A percentile compares a stretch with the other conserved stretches of the same genome.
These are phyloP conservation scores for Leishmania major DNA, from an alignment of 208 protist species.

Conservation along the genomic window DNA sequence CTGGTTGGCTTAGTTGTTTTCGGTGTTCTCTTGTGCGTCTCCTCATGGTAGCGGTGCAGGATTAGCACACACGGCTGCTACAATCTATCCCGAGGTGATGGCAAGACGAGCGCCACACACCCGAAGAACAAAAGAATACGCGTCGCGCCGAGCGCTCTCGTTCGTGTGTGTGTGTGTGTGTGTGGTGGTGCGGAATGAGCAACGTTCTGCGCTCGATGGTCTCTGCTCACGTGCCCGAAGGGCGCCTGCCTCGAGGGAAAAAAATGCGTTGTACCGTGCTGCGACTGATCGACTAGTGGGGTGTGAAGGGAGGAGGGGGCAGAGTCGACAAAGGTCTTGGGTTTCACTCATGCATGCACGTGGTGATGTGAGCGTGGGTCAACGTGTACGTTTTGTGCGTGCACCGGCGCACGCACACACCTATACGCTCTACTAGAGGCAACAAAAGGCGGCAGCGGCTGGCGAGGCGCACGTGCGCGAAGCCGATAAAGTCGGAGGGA, in stretches of 20 bases:
- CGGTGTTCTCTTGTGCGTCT: not conserved
- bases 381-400: not conserved
- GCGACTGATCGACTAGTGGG: not conserved
- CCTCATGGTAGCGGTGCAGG: not conserved
- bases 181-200: not conserved
- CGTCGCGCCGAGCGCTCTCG: not conserved
- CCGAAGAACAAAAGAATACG: not conserved
- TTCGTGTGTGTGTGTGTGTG: not conserved
- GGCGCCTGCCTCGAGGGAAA: not conserved
- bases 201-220: not conserved
- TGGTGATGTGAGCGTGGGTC: not conserved
- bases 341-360: not conserved
- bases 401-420: not conserved
- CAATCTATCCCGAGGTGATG: not conserved
- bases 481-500: not conserved
- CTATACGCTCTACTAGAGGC: not conserved
- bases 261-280: not conserved
- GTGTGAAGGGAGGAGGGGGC: not conserved
- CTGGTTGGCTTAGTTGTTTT: not conserved
- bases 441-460: not conserved
- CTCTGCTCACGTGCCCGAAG: not conserved
- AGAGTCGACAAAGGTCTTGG: not conserved
- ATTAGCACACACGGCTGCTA: not conserved
- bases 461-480: not conserved
- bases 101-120: not conserved